These are phyloP conservation scores for Entomortierella chlamydospora DNA, from an alignment of 192 early-diverging fungal genomes.

Conservation along the genomic window DNA sequence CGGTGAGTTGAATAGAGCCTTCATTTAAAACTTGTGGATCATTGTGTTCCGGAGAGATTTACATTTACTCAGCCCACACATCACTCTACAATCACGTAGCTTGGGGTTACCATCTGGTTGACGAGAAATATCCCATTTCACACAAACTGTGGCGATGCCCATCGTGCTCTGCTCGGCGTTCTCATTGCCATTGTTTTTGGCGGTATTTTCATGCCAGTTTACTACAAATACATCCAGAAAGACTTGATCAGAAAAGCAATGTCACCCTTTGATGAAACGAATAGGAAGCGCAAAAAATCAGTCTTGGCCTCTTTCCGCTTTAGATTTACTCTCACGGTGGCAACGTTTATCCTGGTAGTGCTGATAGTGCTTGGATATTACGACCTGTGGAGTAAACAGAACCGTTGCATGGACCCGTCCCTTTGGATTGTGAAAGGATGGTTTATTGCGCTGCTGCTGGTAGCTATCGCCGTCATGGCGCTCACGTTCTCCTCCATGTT, in stretches of 20 bases:
- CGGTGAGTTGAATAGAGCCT: conserved; percentile 4
- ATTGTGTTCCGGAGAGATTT: too few relatives aligned
- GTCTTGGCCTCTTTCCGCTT: conserved; percentile 23
- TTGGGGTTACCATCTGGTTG: conserved; percentile 14
- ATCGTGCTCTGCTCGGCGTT: conserved; percentile 17
- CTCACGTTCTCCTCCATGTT: conserved; percentile 11
- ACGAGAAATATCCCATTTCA: conserved; percentile 22
- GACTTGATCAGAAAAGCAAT: conserved; percentile 6
- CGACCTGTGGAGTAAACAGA: conserved; percentile 21
- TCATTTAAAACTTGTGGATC: background rate
- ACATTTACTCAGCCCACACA: too few relatives aligned
- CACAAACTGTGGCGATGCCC: conserved; percentile 27
- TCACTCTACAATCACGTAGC: background rate
- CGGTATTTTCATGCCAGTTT: conserved; percentile 14
- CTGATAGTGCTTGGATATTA: conserved; percentile 23
- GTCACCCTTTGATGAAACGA: background rate
- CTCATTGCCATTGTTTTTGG: conserved; percentile 9
- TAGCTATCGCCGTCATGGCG: background rate
- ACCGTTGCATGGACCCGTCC: conserved; percentile 5
- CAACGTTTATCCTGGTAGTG: background rate
- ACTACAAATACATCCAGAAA: conserved; percentile 21
- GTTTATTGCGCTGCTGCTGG: conserved; percentile 20
- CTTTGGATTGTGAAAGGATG: conserved; percentile 29
- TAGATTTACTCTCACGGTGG: background rate
- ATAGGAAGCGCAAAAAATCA: conserved; percentile 5